Evolutionary conservation across 257 asterid species (phyloP).

Genomic region (Apocynum venetum): DNA sequence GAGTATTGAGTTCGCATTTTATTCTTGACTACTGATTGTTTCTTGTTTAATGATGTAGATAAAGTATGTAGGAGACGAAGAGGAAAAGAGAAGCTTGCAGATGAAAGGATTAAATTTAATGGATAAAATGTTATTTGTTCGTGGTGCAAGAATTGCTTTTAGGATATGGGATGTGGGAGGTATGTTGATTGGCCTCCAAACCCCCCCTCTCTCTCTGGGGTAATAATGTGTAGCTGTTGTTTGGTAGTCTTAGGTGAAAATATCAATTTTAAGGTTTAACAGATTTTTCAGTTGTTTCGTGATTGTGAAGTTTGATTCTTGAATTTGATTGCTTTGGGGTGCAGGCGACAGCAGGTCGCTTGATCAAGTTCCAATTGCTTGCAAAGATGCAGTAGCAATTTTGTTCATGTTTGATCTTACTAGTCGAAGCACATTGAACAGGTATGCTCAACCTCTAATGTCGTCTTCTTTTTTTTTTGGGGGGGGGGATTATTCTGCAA

Average conservation of each 20-base stretch:
- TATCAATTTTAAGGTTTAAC: background rate
- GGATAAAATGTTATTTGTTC: slow-evolving; percentile 59
- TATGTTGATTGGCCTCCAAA: slow-evolving; percentile 11
- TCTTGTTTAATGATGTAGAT: slow-evolving; percentile 31
- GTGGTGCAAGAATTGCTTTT: slow-evolving; percentile 78
- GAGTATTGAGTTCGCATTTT: background rate
- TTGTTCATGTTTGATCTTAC: slow-evolving; percentile 92
- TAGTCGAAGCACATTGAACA: slow-evolving; percentile 63
- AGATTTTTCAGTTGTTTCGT: background rate
- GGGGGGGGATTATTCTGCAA: background rate
- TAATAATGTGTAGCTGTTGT: background rate
- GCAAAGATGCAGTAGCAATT: slow-evolving; percentile 89
- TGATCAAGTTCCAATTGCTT: slow-evolving; percentile 85
- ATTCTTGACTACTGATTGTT: background rate
- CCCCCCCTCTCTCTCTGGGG: background rate
- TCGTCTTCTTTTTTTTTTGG: background rate
- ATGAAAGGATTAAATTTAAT: slow-evolving; percentile 75
- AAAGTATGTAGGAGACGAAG: slow-evolving; percentile 79
- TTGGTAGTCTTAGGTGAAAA: slow-evolving; percentile 19
- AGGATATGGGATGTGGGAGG: slow-evolving; percentile 96
- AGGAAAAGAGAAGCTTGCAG: slow-evolving; percentile 59
- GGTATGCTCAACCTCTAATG: slow-evolving; percentile 25
- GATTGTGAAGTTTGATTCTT: background rate
- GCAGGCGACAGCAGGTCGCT: slow-evolving; percentile 60
- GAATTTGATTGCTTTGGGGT: slow-evolving; percentile 2